Percentiles rank a stretch among this genome's conserved stretches.
phyloP scores from a whole-genome alignment of 2,329 filamentous ascomycete genomes.

The Rhexocercosporidium sp. region DNA sequence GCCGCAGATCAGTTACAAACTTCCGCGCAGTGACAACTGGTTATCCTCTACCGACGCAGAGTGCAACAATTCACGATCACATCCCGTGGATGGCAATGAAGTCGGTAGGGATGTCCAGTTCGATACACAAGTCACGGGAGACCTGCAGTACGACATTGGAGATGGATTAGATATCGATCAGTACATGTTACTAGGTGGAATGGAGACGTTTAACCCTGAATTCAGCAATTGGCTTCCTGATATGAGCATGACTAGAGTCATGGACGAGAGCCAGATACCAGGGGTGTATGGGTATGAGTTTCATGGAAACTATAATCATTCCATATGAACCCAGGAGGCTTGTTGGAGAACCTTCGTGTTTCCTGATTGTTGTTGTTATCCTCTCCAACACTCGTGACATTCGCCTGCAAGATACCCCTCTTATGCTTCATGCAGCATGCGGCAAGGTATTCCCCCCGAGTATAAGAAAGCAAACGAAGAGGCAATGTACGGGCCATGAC shows the following conservation, averaged over 20 bases:
- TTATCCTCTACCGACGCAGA: neutral
- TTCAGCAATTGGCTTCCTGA: conserved; percentile 8
- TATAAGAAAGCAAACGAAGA: too few relatives aligned
- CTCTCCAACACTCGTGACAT: too few relatives aligned
- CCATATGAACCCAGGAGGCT: too few relatives aligned
- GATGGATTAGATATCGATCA: neutral
- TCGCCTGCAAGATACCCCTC: too few relatives aligned
- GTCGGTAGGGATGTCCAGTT: neutral
- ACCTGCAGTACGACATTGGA: neutral
- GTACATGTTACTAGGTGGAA: neutral
- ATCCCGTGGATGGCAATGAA: neutral
- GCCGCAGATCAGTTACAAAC: conserved; percentile 39
- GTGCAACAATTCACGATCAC: neutral
- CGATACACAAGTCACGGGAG: neutral
- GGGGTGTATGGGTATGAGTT: neutral
- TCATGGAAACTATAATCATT: neutral
- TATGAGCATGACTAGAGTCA: neutral
- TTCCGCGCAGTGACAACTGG: neutral
- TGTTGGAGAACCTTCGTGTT: too few relatives aligned
- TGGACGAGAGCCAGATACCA: neutral
- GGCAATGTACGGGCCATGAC: too few relatives aligned
- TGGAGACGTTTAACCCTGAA: neutral
- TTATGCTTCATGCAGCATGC: too few relatives aligned
- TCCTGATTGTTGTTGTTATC: too few relatives aligned
- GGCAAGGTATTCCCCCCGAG: too few relatives aligned